Evolutionary conservation across 331 rosid genomes (phyloP), one percentile per base, ranked within the genome.

Genomic region (Acacia concinna): DNA sequence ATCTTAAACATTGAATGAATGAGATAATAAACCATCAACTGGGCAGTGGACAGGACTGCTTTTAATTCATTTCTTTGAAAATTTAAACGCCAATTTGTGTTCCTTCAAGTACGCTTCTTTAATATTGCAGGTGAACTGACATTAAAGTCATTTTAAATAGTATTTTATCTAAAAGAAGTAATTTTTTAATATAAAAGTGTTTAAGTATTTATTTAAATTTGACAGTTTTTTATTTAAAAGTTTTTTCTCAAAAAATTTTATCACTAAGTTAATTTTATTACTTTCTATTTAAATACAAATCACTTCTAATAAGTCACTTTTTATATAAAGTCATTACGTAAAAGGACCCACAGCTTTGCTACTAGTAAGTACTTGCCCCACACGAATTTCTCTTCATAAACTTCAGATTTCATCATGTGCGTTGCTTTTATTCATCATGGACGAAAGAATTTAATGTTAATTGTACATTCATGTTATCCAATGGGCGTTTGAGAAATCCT

Each of bases 91-190:
- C 8, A 28, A 30, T 27, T 41, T 56, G 10, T 6, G 62, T 20
- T 56, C 44, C 40, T 28, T 54, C 34, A 20, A 40, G 69, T 51
- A 71, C 32, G 12, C 38, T 10, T 68, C 68, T 74, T 82, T 78
- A 82, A 54, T 78, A 49, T 78, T 79, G 82, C 69, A 78, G 79
- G 68, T 82, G 82, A 72, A 73, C 63, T n/a, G n/a, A n/a, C n/a
- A n/a, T n/a, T n/a, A n/a, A n/a, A n/a, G n/a, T n/a, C n/a, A n/a
- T n/a, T n/a, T n/a, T n/a, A n/a, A n/a, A n/a, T n/a, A n/a, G n/a
- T n/a, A n/a, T n/a, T n/a, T n/a, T n/a, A n/a, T n/a, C n/a, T n/a
- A n/a, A n/a, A n/a, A n/a, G n/a, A n/a, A n/a, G n/a, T n/a, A n/a
- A n/a, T n/a, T n/a, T n/a, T n/a, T n/a, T n/a, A n/a, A n/a, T n/a